Conservation (phyloP, 1,139 yeast species). For the Cylindricascospora bacillispora region DNA sequence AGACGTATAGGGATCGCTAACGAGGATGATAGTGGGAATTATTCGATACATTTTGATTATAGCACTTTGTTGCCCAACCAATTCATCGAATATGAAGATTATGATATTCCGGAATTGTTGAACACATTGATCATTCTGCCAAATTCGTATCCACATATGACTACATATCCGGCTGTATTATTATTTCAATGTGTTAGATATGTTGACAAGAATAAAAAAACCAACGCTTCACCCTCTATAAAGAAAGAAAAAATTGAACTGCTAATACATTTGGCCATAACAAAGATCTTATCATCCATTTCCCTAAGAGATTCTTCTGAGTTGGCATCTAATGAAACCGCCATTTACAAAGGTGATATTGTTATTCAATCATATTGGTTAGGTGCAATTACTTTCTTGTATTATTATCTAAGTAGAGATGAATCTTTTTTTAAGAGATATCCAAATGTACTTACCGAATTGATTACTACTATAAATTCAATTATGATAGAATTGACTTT, state of each 20-base stretch:
- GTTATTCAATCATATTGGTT: slow-evolving; percentile 65
- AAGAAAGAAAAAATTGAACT: slow-evolving; percentile 48
- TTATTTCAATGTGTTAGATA: slow-evolving; percentile 56
- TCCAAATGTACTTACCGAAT: slow-evolving; percentile 48
- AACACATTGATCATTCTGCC: slow-evolving; percentile 42
- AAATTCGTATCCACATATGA: slow-evolving; percentile 35
- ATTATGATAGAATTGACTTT: slow-evolving; percentile 51
- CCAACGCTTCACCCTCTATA: too few species aligned
- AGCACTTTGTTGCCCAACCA: slow-evolving; percentile 24
- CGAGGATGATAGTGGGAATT: too few species aligned
- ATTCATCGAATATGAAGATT: slow-evolving; percentile 47
- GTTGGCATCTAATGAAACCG: slow-evolving; percentile 20
- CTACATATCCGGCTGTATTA: slow-evolving; percentile 56
- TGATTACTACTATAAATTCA: slow-evolving; percentile 46
- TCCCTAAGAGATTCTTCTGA: slow-evolving; percentile 26
- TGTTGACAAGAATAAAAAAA: slow-evolving; percentile 43
- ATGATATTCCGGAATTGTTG: slow-evolving; percentile 49
- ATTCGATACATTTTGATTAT: slow-evolving; percentile 27
- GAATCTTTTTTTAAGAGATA: slow-evolving; percentile 39
- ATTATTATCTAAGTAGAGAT: slow-evolving; percentile 49
- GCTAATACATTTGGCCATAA: slow-evolving; percentile 46
- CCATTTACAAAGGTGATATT: slow-evolving; percentile 38
- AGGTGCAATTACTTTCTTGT: slow-evolving; percentile 51
- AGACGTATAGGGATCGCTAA: too few species aligned
- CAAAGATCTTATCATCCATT: slow-evolving; percentile 48